Conservation (phyloP, 768 basidiomycete species). For the Botryobasidium botryosum region DNA sequence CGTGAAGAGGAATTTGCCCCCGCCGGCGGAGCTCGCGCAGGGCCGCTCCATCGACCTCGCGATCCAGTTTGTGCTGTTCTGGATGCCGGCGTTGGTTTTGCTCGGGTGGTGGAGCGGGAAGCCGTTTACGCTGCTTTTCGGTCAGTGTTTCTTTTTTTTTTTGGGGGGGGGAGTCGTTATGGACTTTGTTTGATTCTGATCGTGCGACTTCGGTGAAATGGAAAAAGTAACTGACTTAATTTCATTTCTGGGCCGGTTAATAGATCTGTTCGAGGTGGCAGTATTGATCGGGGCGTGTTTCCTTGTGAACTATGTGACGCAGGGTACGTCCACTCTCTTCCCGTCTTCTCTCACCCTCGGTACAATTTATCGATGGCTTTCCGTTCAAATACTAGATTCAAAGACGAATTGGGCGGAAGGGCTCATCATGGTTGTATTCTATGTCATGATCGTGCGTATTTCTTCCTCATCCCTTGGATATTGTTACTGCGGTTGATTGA, state of each 20-base stretch:
- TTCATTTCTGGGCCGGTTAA: no score
- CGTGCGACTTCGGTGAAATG: no score
- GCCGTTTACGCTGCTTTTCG: slow-evolving; percentile 50
- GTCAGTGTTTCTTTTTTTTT: no score
- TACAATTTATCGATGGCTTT: no score
- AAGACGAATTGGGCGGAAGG: slow-evolving; percentile 74
- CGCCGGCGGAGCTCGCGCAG: slow-evolving; percentile 43
- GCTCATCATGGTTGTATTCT: slow-evolving; percentile 45
- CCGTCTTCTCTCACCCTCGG: no score
- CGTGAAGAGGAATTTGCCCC: slow-evolving; percentile 23
- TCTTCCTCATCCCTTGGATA: neutral
- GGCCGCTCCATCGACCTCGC: slow-evolving; percentile 58
- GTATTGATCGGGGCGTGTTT: slow-evolving; percentile 50
- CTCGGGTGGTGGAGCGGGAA: slow-evolving; percentile 48
- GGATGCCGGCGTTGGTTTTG: slow-evolving; percentile 58
- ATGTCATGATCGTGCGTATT: slow-evolving; percentile 46
- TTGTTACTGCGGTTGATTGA: neutral
- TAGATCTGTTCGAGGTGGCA: slow-evolving; percentile 18
- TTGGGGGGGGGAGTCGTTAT: no score
- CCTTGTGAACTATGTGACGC: slow-evolving; percentile 65
- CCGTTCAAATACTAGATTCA: no score
- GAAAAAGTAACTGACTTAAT: no score
- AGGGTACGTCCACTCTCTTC: slow-evolving; percentile 63
- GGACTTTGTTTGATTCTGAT: no score
- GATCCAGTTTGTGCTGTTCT: slow-evolving; percentile 66